phyloP scores from a whole-genome alignment of 1,284 basidiomycete species.

The Tylopilus sp. region DNA sequence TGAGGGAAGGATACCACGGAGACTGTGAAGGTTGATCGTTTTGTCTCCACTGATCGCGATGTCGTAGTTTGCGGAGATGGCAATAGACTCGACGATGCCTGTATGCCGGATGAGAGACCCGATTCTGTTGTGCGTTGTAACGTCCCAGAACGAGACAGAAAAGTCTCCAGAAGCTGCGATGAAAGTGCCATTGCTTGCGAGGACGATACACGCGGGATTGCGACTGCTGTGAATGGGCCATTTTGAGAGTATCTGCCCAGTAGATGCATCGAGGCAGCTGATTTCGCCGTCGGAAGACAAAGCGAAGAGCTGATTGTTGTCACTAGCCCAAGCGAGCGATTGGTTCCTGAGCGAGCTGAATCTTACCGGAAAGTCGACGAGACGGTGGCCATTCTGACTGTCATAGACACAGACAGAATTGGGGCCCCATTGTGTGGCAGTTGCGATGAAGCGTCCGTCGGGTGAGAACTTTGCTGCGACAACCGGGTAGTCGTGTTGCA shows the following conservation, averaged over 20 bases:
- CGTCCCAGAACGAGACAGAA: slow-evolving; percentile 9
- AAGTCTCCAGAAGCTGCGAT: slow-evolving; percentile 1
- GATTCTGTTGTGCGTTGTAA: neutral
- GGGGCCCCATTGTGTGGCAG: slow-evolving; percentile 4
- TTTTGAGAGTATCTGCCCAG: neutral
- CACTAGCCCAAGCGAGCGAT: no score
- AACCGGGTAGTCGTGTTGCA: slow-evolving; percentile 3
- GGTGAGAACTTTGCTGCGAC: slow-evolving; percentile 8
- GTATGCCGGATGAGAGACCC: neutral
- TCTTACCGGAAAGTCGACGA: no score
- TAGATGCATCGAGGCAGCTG: no score
- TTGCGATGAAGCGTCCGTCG: slow-evolving; percentile 3
- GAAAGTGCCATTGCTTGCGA: slow-evolving; percentile 2
- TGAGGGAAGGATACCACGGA: neutral
- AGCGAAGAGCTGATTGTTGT: no score
- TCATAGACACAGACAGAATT: no score
- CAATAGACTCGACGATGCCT: neutral
- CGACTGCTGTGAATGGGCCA: no score
- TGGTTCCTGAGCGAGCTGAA: no score
- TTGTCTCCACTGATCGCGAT: neutral
- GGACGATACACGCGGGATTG: neutral
- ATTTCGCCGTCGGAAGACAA: no score
- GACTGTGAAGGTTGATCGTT: neutral
- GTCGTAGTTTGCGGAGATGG: slow-evolving; percentile 6
- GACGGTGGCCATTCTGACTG: no score